phyloP scores from a whole-genome alignment of 208 protist genomes.

The Trypanosoma avium region DNA sequence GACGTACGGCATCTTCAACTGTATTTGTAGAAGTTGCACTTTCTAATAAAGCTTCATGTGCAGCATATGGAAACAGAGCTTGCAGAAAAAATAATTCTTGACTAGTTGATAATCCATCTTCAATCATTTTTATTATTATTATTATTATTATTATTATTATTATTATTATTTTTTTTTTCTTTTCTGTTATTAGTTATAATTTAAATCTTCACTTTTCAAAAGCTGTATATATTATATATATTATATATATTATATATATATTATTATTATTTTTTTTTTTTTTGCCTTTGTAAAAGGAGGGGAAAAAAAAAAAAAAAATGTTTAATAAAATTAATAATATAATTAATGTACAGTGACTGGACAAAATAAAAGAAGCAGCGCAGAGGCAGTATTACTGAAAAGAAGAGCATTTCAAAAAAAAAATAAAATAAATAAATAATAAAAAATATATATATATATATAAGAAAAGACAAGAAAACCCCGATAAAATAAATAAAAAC shows the following conservation, averaged over 20 bases:
- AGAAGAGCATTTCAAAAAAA: not conserved
- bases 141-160: not conserved
- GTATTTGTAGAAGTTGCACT: constrained; percentile 25
- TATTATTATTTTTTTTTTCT: too few species aligned
- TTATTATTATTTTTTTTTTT: not conserved
- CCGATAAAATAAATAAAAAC: not conserved
- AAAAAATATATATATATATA: not conserved
- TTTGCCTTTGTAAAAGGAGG: not conserved
- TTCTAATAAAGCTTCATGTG: constrained; percentile 27
- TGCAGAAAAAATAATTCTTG: constrained; percentile 50
- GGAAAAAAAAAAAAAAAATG: not conserved
- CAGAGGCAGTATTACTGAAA: not conserved
- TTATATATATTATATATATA: not conserved
- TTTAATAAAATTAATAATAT: not conserved
- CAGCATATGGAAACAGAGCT: constrained; percentile 72
- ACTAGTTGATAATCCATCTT: not conserved
- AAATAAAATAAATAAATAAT: not conserved
- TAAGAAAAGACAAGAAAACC: not conserved
- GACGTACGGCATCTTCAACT: constrained; percentile 43
- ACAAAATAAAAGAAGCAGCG: not conserved
- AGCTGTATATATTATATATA: too few species aligned
- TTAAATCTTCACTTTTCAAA: too few species aligned
- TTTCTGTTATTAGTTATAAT: too few species aligned
- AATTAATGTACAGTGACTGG: too few species aligned
- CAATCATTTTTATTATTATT: not conserved